Evolutionary conservation across 495 filamentous ascomycete species (phyloP).

Genomic region (Daldinia childiae): DNA sequence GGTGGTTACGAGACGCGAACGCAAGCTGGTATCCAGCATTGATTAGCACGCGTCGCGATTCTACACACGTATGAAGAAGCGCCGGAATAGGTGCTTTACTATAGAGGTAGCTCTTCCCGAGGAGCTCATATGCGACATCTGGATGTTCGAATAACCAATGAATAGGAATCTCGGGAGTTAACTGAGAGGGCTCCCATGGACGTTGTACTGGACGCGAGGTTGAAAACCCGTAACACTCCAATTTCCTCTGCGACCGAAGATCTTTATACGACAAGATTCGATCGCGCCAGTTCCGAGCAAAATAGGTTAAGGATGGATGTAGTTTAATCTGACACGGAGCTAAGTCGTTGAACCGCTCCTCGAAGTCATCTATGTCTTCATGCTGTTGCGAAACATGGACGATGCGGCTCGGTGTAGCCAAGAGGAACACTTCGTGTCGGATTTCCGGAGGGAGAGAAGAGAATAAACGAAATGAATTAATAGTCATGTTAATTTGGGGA

Average conservation of each 20-base stretch:
- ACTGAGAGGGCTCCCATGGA: background rate
- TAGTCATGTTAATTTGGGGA: background rate
- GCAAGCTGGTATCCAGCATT: constrained; percentile 31
- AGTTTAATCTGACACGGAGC: background rate
- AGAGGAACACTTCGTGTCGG: constrained; percentile 14
- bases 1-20: constrained; percentile 24
- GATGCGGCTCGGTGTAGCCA: constrained; percentile 31
- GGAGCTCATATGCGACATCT: background rate
- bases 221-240: constrained; percentile 13
- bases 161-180: constrained; percentile 5
- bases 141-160: constrained; percentile 10
- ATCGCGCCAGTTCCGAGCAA: constrained; percentile 2
- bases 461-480: constrained; percentile 17
- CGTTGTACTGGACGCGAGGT: background rate
- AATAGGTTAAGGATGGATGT: constrained; percentile 7
- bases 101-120: constrained; percentile 11
- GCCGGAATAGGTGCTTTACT: constrained; percentile 34
- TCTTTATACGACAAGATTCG: background rate
- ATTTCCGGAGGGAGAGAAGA: constrained; percentile 19
- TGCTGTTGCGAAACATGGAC: constrained; percentile 6
- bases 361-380: background rate
- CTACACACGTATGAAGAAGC: constrained; percentile 32
- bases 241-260: background rate
- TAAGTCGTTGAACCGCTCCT: background rate
- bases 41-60: constrained; percentile 29